Conservation (phyloP, 371 early-diverging fungal genomes). For the Apophysomyces variabilis region DNA sequence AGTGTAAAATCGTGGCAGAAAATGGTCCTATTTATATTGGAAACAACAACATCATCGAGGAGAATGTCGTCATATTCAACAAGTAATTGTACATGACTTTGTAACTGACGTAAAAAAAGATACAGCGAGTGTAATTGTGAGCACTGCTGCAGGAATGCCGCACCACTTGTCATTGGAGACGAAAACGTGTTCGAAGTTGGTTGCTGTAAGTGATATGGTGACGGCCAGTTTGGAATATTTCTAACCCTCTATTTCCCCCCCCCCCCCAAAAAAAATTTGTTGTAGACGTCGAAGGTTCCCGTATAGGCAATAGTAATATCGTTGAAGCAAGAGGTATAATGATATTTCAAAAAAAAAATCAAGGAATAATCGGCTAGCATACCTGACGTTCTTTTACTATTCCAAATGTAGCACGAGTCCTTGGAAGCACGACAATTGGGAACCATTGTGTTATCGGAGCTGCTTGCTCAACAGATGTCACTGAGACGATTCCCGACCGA, state of each 20-base stretch:
- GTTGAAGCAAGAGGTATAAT: constrained; percentile 69
- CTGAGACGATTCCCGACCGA: constrained; percentile 65
- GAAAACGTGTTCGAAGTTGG: constrained; percentile 82
- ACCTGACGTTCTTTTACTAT: background rate
- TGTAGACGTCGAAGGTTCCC: constrained; percentile 71
- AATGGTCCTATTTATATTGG: constrained; percentile 78
- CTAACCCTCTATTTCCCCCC: background rate
- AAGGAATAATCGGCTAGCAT: background rate
- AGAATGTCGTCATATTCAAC: constrained; percentile 75
- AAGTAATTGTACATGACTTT: constrained; percentile 46
- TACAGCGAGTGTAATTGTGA: background rate
- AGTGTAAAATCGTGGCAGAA: constrained; percentile 72
- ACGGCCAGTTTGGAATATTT: background rate
- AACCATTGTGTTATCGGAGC: constrained; percentile 79
- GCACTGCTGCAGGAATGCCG: constrained; percentile 34
- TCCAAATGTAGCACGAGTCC: constrained; percentile 53
- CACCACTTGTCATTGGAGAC: constrained; percentile 73
- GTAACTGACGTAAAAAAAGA: background rate
- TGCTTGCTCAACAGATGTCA: constrained; percentile 65
- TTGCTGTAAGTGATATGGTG: constrained; percentile 53
- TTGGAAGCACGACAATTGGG: constrained; percentile 65
- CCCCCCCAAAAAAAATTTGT: background rate
- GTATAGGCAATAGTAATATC: constrained; percentile 71
- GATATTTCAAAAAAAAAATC: background rate
- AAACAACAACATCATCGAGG: constrained; percentile 76